Evolutionary conservation across 192 early-diverging fungal species (phyloP), one percentile per base, ranked within the genome.

Genomic region (Coemansia sp.): DNA sequence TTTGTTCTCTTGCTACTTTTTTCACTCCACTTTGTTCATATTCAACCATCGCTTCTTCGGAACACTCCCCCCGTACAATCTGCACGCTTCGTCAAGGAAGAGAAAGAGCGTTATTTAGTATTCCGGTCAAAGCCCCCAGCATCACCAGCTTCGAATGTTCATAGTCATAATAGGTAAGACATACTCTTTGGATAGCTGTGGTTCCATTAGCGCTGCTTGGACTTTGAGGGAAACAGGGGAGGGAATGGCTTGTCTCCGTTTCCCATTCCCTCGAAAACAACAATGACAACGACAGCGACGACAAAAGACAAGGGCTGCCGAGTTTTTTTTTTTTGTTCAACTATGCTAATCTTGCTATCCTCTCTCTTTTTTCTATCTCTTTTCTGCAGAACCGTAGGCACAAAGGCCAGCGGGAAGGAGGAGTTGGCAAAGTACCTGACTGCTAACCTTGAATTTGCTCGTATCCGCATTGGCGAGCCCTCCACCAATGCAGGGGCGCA

Each of bases 401-500:
- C 80, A 44, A 74, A 70, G 65, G 63, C 80, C 22, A 82, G 80
- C 69, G 80, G 80, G 38, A 82, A 77, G 69, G 71, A 82, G 45
- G 69, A 76, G 50, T 75, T 82, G 5, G 72, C 75, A 19, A 60
- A 39, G 11, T 77, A 82, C 17, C 69, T 82, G 3, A 57, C 57
- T 14, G 16, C 12, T 1, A 17, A 9, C 11, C 63, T 58, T 6
- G 71, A 63, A 1, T 77, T 83, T 44, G 66, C 70, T 4, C 67
- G 75, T 8, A 43, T 83, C 14, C 39, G 43, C 19, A 44, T 83
- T 14, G 44, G 10, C 13, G 41, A 32, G 32, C 32, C 32, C 32
- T 32, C 32, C 32, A 50, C 6, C 48, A n/a, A 50, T 50, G 14
- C 48, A 32, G 32, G 32, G 65, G 20, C 14, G 14, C 48, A 50